Evolutionary conservation across 179 eudicot genomes (phyloP).

Genomic region (Silene vulgaris): DNA sequence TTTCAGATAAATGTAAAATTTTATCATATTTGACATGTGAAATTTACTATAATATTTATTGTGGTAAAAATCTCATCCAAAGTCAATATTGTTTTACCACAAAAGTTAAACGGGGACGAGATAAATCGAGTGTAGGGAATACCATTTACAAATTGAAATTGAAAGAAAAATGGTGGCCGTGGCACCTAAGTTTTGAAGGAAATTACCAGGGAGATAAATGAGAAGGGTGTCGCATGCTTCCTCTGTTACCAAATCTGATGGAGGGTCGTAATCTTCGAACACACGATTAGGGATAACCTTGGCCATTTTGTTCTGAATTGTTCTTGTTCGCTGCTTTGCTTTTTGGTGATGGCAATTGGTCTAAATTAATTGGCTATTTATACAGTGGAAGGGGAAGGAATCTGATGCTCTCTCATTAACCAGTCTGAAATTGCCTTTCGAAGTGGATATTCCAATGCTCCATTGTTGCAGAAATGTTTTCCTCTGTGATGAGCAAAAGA

Average conservation of each 20-base stretch:
- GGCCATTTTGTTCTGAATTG: not conserved
- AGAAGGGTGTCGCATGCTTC: slow-evolving; percentile 20
- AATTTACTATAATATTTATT: too few species aligned
- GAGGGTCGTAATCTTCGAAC: slow-evolving; percentile 19
- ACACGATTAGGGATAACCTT: slow-evolving; percentile 14
- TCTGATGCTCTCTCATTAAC: slow-evolving; percentile 9
- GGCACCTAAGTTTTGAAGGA: not conserved
- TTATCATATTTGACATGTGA: too few species aligned
- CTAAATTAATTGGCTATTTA: not conserved
- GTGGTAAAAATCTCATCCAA: too few species aligned
- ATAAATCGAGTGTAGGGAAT: not conserved
- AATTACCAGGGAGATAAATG: slow-evolving; percentile 20
- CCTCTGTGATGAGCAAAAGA: slow-evolving; percentile 14
- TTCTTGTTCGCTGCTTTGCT: not conserved
- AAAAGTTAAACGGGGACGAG: too few species aligned
- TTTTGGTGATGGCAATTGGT: slow-evolving; percentile 9
- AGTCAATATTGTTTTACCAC: not conserved
- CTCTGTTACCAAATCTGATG: slow-evolving; percentile 15
- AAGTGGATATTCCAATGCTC: slow-evolving; percentile 18
- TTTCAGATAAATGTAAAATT: too few species aligned
- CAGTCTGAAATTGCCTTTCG: slow-evolving; percentile 12
- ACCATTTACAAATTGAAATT: not conserved
- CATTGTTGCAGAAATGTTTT: slow-evolving; percentile 14
- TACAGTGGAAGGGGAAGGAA: slow-evolving; percentile 4
- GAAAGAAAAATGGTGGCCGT: not conserved